Percentiles rank a stretch among this genome's conserved stretches.
Conservation (phyloP, 352 stramenopile genomes). For the Peronospora farinosa region DNA sequence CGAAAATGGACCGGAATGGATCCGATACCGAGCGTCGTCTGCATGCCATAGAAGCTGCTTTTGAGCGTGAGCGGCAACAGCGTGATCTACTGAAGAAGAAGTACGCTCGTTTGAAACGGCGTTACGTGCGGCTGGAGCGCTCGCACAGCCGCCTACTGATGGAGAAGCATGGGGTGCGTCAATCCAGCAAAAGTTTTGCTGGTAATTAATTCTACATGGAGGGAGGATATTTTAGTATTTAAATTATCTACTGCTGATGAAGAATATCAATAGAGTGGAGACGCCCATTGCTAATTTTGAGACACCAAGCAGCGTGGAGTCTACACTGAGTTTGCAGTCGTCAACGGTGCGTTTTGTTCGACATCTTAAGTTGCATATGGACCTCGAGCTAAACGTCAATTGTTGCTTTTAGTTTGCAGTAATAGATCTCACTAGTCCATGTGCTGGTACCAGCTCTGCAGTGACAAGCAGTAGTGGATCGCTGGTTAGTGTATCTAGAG, state of each 20-base stretch:
- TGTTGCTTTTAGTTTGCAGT: conserved; percentile 22
- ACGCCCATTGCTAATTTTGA: conserved; percentile 4
- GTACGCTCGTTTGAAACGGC: conserved; percentile 62
- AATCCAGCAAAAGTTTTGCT: background rate
- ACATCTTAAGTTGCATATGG: background rate
- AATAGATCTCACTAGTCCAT: conserved; percentile 61
- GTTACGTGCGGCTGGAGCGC: conserved; percentile 55
- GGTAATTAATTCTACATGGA: background rate
- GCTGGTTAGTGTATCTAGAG: conserved; percentile 7
- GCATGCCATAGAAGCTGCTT: conserved; percentile 39
- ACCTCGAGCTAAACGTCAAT: conserved; percentile 6
- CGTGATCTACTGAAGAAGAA: conserved; percentile 58
- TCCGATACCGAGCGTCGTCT: conserved; percentile 27
- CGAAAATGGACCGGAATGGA: conserved; percentile 11
- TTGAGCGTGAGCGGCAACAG: conserved; percentile 42
- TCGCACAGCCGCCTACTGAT: conserved; percentile 39
- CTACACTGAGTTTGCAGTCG: conserved; percentile 11
- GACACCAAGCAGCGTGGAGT: conserved; percentile 4
- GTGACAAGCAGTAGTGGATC: conserved; percentile 7
- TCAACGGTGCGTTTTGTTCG: conserved; percentile 12
- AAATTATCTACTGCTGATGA: conserved; percentile 2
- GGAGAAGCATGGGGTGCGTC: conserved; percentile 24
- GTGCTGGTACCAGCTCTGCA: background rate
- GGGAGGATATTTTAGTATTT: background rate
- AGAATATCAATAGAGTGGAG: conserved; percentile 4